Base-by-base conservation (phyloP, 768 basidiomycete species). In the Rhizopogon salebrosus region DNA sequence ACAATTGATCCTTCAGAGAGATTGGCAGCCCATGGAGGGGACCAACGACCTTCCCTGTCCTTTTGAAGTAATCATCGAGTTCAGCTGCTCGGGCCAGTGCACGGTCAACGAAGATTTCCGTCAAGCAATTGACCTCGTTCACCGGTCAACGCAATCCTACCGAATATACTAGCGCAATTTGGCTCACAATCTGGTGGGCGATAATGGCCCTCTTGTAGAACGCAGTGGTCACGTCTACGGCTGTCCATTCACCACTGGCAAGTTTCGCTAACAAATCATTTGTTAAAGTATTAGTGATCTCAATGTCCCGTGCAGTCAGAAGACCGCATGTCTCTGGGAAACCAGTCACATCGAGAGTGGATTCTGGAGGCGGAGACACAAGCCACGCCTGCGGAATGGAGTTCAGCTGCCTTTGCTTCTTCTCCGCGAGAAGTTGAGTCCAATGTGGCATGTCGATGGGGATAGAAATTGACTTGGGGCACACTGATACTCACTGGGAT, bases 171-270 rank as follows among this genome's bases (percentile, higher is more conserved):
- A 7, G 5, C 36, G n/a, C n/a, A 64, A 78, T 60, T 51, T n/a
- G 16, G 3, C 36, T 37, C n/a, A 88, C 87, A 16, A 90, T 63
- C 59, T 91, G 89, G 41, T 92, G 89, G 5, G 89, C 89, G 39
- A 92, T 67, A 39, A 87, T 77, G 0, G 90, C 90, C 39, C 89
- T 72, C 66, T 91, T 90, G 58, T 77, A 82, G 68, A 84, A 91
- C 0, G 89, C 87, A 0, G 72, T 81, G 0, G 83, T 85, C 3
- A 89, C 87, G 16, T 81, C 78, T 1, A 87, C 78, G 2, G 85
- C 72, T 0, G 85, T 75, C 83, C 82, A 89, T 40, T 70, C 64
- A 3, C 74, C 75, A 1, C 60, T 66, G 13, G 78, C 79, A 16
- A 92, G 69, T 31, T 77, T 84, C 22, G 67, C 53, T 27, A 90